Conservation (phyloP, 2,329 filamentous ascomycete species). For the Aspergillus sp. region DNA sequence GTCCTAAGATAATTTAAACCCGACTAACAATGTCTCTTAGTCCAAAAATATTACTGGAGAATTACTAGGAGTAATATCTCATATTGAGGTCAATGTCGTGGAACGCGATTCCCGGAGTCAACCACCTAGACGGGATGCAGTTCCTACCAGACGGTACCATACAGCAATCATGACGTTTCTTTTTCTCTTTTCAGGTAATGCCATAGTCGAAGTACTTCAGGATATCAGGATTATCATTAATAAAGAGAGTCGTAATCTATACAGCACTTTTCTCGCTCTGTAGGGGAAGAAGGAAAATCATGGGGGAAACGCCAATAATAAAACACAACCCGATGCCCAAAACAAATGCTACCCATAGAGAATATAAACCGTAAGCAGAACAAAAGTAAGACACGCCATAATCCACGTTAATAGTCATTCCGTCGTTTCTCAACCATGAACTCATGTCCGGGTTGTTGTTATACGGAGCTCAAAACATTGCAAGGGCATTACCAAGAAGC, state of each 20-base stretch:
- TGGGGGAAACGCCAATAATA: not conserved
- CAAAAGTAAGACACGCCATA: not conserved
- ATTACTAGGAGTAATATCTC: not conserved
- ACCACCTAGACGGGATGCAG: not conserved
- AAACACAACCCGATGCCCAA: not conserved
- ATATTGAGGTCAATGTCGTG: slow-evolving; percentile 4
- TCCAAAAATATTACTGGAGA: no score
- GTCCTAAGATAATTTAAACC: no score
- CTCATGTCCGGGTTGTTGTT: not conserved
- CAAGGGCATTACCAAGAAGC: slow-evolving; percentile 14
- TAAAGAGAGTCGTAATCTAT: not conserved
- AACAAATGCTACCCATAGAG: not conserved
- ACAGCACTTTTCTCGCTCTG: not conserved
- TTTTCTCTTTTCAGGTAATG: not conserved
- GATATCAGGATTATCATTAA: not conserved
- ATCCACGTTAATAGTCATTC: not conserved
- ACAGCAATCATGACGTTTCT: not conserved
- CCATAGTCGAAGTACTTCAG: not conserved
- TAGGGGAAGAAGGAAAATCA: not conserved
- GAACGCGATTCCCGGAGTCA: slow-evolving; percentile 1
- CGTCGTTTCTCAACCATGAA: not conserved
- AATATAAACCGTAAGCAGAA: not conserved
- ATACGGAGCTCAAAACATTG: slow-evolving; percentile 12
- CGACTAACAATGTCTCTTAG: no score
- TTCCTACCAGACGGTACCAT: not conserved